Evolutionary conservation across 371 early-diverging fungal species (phyloP).

Genomic region (Zychaea mexicana): DNA sequence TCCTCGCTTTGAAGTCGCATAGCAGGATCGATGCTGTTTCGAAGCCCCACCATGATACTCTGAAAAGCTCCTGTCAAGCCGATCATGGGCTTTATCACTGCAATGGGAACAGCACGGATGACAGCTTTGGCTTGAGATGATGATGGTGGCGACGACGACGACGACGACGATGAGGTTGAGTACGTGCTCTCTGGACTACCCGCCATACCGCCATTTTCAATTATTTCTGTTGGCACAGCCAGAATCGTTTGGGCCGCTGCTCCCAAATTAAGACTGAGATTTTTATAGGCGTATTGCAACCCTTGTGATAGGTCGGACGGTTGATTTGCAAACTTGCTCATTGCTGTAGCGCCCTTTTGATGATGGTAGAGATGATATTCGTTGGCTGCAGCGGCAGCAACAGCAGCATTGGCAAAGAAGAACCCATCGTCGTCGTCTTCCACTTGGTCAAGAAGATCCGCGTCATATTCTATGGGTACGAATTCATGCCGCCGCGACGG

Average conservation of each 20-base stretch:
- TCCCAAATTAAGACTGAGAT: slow-evolving; percentile 74
- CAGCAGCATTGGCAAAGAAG: slow-evolving; percentile 6
- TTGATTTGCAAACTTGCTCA: slow-evolving; percentile 82
- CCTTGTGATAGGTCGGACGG: slow-evolving; percentile 88
- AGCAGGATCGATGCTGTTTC: slow-evolving; percentile 87
- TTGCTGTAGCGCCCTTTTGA: not conserved
- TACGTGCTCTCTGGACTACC: not conserved
- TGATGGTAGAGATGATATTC: slow-evolving; percentile 6
- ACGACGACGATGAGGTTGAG: too few relatives aligned
- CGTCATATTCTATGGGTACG: slow-evolving; percentile 1
- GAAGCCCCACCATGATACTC: slow-evolving; percentile 88
- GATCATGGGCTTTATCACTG: slow-evolving; percentile 95
- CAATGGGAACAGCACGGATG: slow-evolving; percentile 90
- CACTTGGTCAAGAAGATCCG: slow-evolving; percentile 7
- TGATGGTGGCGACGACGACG: not conserved
- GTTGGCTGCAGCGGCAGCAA: not conserved
- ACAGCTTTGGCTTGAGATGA: slow-evolving; percentile 67
- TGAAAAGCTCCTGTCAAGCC: slow-evolving; percentile 93
- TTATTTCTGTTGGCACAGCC: slow-evolving; percentile 87
- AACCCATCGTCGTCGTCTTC: slow-evolving; percentile 12
- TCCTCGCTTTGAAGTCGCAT: slow-evolving; percentile 82
- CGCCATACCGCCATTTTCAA: slow-evolving; percentile 53
- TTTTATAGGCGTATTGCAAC: slow-evolving; percentile 78
- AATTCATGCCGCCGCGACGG: slow-evolving; percentile 13
- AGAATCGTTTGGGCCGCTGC: slow-evolving; percentile 86